These are phyloP conservation scores for Cladosporium sp. DNA, from an alignment of 2,329 filamentous ascomycete species.

Conservation along the genomic window DNA sequence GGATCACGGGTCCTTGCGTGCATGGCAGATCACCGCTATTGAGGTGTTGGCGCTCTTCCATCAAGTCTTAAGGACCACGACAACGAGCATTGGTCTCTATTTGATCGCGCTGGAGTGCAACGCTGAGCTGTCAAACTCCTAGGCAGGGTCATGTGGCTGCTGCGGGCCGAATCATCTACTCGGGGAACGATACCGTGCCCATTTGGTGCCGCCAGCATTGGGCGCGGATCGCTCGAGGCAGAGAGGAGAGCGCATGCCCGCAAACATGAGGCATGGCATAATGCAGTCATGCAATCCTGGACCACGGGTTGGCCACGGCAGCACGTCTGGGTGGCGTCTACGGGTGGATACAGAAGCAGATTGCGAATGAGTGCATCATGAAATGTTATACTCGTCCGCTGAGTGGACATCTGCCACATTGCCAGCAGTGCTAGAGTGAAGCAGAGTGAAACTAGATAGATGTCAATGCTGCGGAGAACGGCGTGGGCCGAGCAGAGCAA, in stretches of 20 bases:
- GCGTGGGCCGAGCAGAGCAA: constrained; percentile 3
- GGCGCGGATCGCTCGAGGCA: background rate
- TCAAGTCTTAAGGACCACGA: background rate
- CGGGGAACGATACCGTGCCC: background rate
- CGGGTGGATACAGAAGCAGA: too few species aligned
- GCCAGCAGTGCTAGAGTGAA: background rate
- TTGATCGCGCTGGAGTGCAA: background rate
- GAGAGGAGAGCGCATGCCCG: background rate
- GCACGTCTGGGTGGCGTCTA: background rate
- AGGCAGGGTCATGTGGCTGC: background rate
- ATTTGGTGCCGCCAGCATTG: background rate
- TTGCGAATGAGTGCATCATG: too few species aligned
- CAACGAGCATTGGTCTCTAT: background rate
- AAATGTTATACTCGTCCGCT: too few species aligned
- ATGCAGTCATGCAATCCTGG: constrained; percentile 1
- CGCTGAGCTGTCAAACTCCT: background rate
- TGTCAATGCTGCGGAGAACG: background rate
- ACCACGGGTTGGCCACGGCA: background rate
- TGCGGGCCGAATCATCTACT: background rate
- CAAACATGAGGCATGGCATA: background rate
- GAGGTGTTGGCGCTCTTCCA: background rate
- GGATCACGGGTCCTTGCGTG: constrained; percentile 1
- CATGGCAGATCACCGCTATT: too few species aligned
- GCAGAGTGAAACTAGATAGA: constrained; percentile 7
- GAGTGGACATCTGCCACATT: too few species aligned